A percentile compares a stretch with the other conserved stretches of the same genome.
These are phyloP conservation scores for Solanum verrucosum DNA, from an alignment of 257 asterid genomes.

Conservation along the genomic window DNA sequence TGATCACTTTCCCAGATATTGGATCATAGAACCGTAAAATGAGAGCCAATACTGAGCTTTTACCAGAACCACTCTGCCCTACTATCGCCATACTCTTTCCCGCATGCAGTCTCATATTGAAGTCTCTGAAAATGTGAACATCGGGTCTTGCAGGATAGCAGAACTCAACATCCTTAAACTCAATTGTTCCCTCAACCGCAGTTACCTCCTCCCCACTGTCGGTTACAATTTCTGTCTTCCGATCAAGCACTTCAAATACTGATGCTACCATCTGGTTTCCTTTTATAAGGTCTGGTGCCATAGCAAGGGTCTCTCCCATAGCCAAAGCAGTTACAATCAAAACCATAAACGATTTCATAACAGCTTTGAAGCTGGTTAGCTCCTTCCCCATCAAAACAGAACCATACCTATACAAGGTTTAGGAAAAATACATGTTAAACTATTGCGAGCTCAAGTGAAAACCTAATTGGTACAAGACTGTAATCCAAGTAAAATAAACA, in stretches of 20 bases:
- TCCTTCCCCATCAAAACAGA: conserved; percentile 80
- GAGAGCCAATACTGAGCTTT: conserved; percentile 89
- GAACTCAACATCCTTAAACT: conserved; percentile 74
- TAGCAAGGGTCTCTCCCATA: conserved; percentile 96
- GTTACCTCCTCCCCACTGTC: conserved; percentile 75
- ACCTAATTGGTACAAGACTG: background rate
- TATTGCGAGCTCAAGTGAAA: background rate
- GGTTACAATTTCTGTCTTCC: conserved; percentile 54
- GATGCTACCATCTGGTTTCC: conserved; percentile 90
- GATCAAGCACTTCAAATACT: conserved; percentile 75
- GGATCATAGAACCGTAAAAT: conserved; percentile 91
- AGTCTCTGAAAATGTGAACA: conserved; percentile 66
- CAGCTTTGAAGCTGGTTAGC: conserved; percentile 71
- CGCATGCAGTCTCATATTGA: conserved; percentile 58
- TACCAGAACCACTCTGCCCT: conserved; percentile 98
- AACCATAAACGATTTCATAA: conserved; percentile 89
- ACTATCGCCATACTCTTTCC: conserved; percentile 93
- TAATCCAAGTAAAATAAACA: background rate
- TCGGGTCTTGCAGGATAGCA: conserved; percentile 92
- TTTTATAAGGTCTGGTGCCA: conserved; percentile 96
- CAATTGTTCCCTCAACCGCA: conserved; percentile 60
- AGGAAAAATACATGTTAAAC: background rate
- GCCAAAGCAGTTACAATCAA: conserved; percentile 82
- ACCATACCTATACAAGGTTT: conserved; percentile 52
- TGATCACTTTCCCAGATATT: conserved; percentile 57